Conservation (phyloP, 805 yeast genomes). For the Sugiyamaella chiloensis region DNA sequence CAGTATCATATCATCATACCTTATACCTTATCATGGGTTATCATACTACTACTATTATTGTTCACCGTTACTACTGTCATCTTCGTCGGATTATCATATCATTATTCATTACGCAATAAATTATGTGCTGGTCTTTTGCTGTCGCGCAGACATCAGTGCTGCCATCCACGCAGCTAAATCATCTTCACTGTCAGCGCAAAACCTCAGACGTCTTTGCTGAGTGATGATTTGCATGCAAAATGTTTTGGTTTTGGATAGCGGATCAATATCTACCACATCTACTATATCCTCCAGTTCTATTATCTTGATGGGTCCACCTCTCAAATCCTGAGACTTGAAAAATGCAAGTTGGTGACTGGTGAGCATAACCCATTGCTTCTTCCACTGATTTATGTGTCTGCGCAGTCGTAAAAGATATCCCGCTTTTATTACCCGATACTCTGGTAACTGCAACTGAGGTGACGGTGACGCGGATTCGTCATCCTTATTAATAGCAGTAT, state of each 20-base stretch:
- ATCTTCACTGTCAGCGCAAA: slow-evolving; percentile 45
- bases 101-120: background rate
- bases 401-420: slow-evolving; percentile 43
- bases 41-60: too few relatives aligned
- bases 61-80: too few relatives aligned
- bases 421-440: slow-evolving; percentile 40
- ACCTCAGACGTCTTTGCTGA: slow-evolving; percentile 42
- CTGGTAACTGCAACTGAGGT: slow-evolving; percentile 13
- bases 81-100: too few relatives aligned
- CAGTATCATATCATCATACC: too few relatives aligned
- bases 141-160: slow-evolving; percentile 36
- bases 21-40: too few relatives aligned
- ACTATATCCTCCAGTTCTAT: slow-evolving; percentile 38
- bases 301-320: slow-evolving; percentile 32
- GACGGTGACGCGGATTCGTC: slow-evolving; percentile 13
- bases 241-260: slow-evolving; percentile 40
- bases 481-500: background rate
- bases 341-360: slow-evolving; percentile 42
- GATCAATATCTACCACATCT: slow-evolving; percentile 52
- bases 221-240: slow-evolving; percentile 50
- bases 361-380: slow-evolving; percentile 40
- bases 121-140: background rate
- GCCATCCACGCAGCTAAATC: slow-evolving; percentile 50
- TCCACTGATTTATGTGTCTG: slow-evolving; percentile 49
- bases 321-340: slow-evolving; percentile 36